Evolutionary conservation across 768 basidiomycete species (phyloP), one percentile per base, ranked within the genome.

Genomic region (Rhodotorula kratochvilovae): DNA sequence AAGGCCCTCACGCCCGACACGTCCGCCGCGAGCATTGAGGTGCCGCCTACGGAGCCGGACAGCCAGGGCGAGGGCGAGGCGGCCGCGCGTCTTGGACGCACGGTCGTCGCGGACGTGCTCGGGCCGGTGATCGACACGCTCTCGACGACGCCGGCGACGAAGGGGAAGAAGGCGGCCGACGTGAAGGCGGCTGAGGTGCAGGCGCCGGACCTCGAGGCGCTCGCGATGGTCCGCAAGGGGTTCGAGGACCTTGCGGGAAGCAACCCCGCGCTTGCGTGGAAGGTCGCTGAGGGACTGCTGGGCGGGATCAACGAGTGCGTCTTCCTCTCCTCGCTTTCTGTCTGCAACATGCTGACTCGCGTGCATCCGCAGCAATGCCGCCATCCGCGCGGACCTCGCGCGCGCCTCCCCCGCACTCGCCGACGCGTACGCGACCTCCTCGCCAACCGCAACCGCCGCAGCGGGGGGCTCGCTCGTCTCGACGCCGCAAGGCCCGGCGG

Each of bases 221-320:
- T 97, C 51, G 90, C 89, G 81, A 90, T 91, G 87, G 85, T 99
- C 33, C 86, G 89, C 55, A 85, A 91, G 71, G 96, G 95, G 2
- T 97, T 98, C 80, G 81, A 86, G 48, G 92, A 95, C 77, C 84
- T 99, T 29, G 87, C 88, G 68, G 87, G 88, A 27, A 85, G 86
- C 31, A 93, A 94, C 77, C 86, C 95, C 0, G 87, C 89, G 68
- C 84, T 96, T 43, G 90, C 91, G 1, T 95, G 96, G 79, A 88
- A 87, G 71, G 83, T 95, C 57, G 86, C 98, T 51, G 86, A 94
- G 65, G 94, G 97, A 78, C 86, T 98, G 51, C 83, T 98, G 17
- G 85, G 89, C 46, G 92, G 90, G 23, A 89, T 98, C 79, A 91
- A 95, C 79, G 90, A 92, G 93, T 93, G 80, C 72, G 90, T 85